phyloP scores from a whole-genome alignment of 1,139 yeast genomes.

The Yueomyces sp. region DNA sequence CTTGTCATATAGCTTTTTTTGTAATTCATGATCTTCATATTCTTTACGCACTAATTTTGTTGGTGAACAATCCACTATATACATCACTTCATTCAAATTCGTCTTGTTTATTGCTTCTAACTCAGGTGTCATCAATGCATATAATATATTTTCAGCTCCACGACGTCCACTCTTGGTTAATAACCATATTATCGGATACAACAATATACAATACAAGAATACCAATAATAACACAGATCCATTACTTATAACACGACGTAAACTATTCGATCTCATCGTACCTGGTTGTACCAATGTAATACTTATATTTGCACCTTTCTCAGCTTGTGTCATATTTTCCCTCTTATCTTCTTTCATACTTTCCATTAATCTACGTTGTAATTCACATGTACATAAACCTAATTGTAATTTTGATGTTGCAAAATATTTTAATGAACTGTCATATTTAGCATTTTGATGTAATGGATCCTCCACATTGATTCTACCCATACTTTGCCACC shows the following conservation, averaged over 20 bases:
- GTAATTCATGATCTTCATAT: slow-evolving; percentile 47
- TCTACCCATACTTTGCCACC: slow-evolving; percentile 61
- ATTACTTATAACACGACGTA: slow-evolving; percentile 64
- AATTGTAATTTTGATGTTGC: slow-evolving; percentile 74
- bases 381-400: slow-evolving; percentile 61
- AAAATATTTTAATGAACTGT: slow-evolving; percentile 60
- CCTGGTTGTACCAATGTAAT: slow-evolving; percentile 87
- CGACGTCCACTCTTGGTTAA: slow-evolving; percentile 59
- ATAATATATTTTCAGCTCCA: slow-evolving; percentile 71
- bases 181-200: slow-evolving; percentile 77
- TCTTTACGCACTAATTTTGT: slow-evolving; percentile 52
- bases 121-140: slow-evolving; percentile 63
- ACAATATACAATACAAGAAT: slow-evolving; percentile 40
- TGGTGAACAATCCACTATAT: slow-evolving; percentile 60
- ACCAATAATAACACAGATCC: slow-evolving; percentile 66
- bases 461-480: slow-evolving; percentile 56
- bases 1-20: slow-evolving; percentile 44
- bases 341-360: slow-evolving; percentile 16
- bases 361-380: slow-evolving; percentile 46
- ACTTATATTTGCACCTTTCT: slow-evolving; percentile 61
- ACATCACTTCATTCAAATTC: slow-evolving; percentile 47
- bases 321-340: slow-evolving; percentile 31
- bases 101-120: slow-evolving; percentile 28
- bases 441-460: slow-evolving; percentile 47
- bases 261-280: slow-evolving; percentile 73